Conservation (phyloP, 176 grass and related monocot species). For the Lolium rigidum region DNA sequence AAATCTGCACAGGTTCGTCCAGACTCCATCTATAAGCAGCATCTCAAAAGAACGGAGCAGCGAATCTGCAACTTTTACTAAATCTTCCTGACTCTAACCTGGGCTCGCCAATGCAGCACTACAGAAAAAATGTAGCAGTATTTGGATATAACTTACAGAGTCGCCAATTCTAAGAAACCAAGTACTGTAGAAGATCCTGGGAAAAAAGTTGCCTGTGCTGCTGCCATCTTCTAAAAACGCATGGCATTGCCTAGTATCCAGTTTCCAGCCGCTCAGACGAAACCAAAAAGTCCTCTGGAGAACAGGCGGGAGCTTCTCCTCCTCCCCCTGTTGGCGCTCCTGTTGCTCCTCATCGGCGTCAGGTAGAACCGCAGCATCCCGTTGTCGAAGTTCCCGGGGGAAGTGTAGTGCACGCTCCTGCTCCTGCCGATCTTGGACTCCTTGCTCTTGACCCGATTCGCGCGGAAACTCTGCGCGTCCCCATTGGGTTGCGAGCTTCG, state of each 20-base stretch:
- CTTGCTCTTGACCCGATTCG: constrained; percentile 64
- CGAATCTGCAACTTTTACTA: constrained; percentile 48
- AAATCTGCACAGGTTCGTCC: constrained; percentile 58
- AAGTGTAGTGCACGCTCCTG: constrained; percentile 93
- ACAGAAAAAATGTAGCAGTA: constrained; percentile 33
- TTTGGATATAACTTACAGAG: constrained; percentile 41
- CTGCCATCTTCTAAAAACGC: constrained; percentile 62
- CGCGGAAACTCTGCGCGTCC: constrained; percentile 37
- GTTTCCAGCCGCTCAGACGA: constrained; percentile 55
- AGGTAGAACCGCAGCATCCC: constrained; percentile 93
- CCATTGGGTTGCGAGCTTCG: constrained; percentile 54
- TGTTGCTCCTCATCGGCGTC: constrained; percentile 85
- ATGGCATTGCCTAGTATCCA: constrained; percentile 24
- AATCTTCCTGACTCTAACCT: constrained; percentile 40
- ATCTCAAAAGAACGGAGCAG: constrained; percentile 54
- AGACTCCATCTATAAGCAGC: constrained; percentile 50
- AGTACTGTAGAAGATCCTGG: constrained; percentile 33
- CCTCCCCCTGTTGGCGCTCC: constrained; percentile 64
- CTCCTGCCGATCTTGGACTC: constrained; percentile 79
- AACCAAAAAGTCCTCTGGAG: constrained; percentile 71
- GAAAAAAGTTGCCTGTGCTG: constrained; percentile 54
- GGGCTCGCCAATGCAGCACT: constrained; percentile 15
- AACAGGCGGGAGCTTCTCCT: constrained; percentile 71
- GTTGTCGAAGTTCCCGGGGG: constrained; percentile 85
- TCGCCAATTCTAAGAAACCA: constrained; percentile 48